Base-by-base conservation (phyloP, 768 basidiomycete species). In the Suillus clintonianus region DNA sequence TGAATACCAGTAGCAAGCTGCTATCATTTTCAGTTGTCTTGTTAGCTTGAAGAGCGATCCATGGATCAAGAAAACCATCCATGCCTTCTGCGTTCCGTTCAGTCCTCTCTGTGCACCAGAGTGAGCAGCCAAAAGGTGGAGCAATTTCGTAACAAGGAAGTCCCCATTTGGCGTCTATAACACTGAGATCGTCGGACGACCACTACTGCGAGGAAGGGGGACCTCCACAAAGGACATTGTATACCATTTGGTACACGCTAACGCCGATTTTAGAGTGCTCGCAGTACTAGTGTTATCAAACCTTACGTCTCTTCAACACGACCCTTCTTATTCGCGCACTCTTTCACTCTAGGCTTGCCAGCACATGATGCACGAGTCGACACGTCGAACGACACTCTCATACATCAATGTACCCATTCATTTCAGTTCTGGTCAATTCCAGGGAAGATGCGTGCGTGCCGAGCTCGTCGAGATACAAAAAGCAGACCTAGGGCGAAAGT, bases 401-500 rank as follows among this genome's bases (percentile, higher is more conserved):
- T 63, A 43, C 47, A 71, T 77, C 42, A 70, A 76, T 53, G 66
- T 65, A 47, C 86, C 86, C 5, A 85, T 89, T 51, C 78, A 77
- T 64, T 91, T 87, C 68, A 74, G 74, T 17, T 76, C 78, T 59
- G 91, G 90, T 45, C 87, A 86, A 66, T 88, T 90, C 72, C 76
- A 82, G 51, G 89, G 88, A 30, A 80, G 67, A 62, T 81, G 80
- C 32, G 76, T 89, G 41, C 85, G 84, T 45, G 79, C 82, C 45
- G 83, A 86, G 68, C 77, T 87, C 65, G 67, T 78, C 54, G 89
- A 89, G 72, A 72, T 88, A 37, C 89, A 90, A 73, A 86, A 88
- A 69, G 87, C 89, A 14, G 82, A 88, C 71, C 71, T 86, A 50
- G 89, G 89, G 24, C 78, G 89, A 72, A 90, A 90, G 89, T 85